Conservation (phyloP, 2,329 filamentous ascomycete species). For the Fusarium guadeloupense region DNA sequence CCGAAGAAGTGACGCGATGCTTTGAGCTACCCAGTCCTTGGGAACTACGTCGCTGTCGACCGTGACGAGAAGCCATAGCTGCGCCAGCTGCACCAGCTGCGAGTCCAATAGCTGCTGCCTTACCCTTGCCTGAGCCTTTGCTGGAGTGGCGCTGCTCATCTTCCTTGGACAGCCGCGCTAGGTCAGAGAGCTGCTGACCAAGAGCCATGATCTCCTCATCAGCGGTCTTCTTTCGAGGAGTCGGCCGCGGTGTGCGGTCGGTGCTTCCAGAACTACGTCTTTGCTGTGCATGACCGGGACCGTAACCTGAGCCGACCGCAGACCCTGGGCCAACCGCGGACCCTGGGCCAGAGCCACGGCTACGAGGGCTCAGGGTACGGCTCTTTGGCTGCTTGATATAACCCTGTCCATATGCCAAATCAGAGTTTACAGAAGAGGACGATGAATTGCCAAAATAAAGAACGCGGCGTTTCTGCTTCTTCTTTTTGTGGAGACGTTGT, state of each 20-base stretch:
- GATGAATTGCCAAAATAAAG: conserved; percentile 70
- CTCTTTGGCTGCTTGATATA: conserved; percentile 57
- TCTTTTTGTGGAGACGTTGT: conserved; percentile 50
- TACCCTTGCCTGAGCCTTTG: conserved; percentile 37
- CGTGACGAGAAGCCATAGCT: conserved; percentile 51
- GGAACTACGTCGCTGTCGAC: conserved; percentile 48
- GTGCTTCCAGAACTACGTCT: conserved; percentile 33
- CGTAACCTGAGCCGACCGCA: conserved; percentile 14
- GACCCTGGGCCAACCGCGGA: conserved; percentile 25
- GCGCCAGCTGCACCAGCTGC: conserved; percentile 52
- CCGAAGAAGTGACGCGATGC: conserved; percentile 48
- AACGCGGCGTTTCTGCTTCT: conserved; percentile 61
- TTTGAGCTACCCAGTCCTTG: conserved; percentile 55
- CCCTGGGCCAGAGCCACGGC: conserved; percentile 31
- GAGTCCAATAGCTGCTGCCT: conserved; percentile 34
- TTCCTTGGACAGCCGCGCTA: conserved; percentile 61
- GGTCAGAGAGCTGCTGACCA: conserved; percentile 62
- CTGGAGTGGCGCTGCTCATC: conserved; percentile 58
- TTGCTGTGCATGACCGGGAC: conserved; percentile 24
- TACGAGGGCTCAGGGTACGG: conserved; percentile 42
- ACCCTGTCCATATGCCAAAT: conserved; percentile 73
- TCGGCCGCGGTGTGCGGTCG: conserved; percentile 21
- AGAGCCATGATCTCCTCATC: conserved; percentile 67
- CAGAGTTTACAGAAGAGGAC: conserved; percentile 73
- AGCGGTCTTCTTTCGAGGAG: conserved; percentile 51